Evolutionary conservation across 495 filamentous ascomycete species (phyloP).

Genomic region (Hypoxylon subgilvum): DNA sequence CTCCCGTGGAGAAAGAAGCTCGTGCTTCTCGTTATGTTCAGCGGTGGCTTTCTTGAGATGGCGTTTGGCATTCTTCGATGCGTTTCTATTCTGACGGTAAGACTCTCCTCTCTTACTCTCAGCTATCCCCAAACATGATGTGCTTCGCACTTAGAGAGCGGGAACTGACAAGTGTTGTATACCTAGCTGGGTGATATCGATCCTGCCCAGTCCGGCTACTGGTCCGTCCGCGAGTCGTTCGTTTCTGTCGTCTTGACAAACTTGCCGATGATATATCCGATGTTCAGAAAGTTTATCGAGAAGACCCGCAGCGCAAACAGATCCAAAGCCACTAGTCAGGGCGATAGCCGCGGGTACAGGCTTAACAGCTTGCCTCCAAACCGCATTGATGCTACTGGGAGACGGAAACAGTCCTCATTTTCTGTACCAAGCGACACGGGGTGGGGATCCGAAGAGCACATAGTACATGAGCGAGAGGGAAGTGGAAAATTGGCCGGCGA

Average conservation of each 20-base stretch:
- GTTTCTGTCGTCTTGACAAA: slow-evolving; percentile 66
- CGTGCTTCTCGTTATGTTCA: slow-evolving; percentile 62
- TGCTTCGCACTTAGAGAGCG: not conserved
- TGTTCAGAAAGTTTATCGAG: slow-evolving; percentile 43
- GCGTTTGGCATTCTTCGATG: slow-evolving; percentile 65
- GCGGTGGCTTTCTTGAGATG: slow-evolving; percentile 65
- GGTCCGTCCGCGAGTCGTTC: slow-evolving; percentile 69
- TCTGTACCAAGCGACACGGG: slow-evolving; percentile 48
- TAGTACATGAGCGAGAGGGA: slow-evolving; percentile 26
- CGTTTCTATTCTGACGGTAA: slow-evolving; percentile 61
- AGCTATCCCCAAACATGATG: not conserved
- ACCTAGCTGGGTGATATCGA: slow-evolving; percentile 51
- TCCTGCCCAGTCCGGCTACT: slow-evolving; percentile 60
- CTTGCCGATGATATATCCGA: slow-evolving; percentile 65
- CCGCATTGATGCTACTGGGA: slow-evolving; percentile 36
- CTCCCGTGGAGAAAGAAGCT: slow-evolving; percentile 58
- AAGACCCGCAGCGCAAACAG: slow-evolving; percentile 37
- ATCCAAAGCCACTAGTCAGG: slow-evolving; percentile 10
- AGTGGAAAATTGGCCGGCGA: not conserved
- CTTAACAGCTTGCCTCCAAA: slow-evolving; percentile 26
- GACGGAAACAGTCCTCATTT: slow-evolving; percentile 50
- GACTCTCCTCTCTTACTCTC: slow-evolving; percentile 13
- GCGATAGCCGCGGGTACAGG: slow-evolving; percentile 28
- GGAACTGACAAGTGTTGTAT: slow-evolving; percentile 6
- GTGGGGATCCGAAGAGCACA: slow-evolving; percentile 51